Evolutionary conservation across 2,329 filamentous ascomycete genomes (phyloP), one percentile per base, ranked within the genome.

Genomic region (Aspergillus brasiliensis): DNA sequence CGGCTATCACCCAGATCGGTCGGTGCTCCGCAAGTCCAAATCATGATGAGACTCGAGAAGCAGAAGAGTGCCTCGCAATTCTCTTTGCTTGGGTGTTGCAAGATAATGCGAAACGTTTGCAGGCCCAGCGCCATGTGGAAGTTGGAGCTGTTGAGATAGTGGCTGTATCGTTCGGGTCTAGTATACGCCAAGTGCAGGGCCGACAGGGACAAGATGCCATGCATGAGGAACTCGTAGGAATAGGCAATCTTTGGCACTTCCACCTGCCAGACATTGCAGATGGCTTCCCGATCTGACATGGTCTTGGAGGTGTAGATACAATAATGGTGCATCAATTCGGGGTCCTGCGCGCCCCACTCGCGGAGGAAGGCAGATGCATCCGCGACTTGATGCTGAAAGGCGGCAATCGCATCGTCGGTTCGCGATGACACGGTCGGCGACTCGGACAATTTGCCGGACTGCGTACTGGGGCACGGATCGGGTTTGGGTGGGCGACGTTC

Each of bases 241-340:
- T 59, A 59, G 13, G 51, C 57, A 13, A 56, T 56, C n/a, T 56
- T 31, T 8, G 51, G 57, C 8, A 59, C 38, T 3, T 38, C 44
- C 2, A 51, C 27, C 44, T 59, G 57, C 57, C 51, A 59, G 8
- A 48, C 42, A 6, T 23, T 31, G 7, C 53, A 46, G 27, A 59
- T 59, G 1, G 56, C 49, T 2, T 58, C 57, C 31, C 64, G 53
- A 19, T 61, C 57, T 19, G 65, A 48, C 34, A 67, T 56, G 1
- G 62, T 66, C 8, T 63, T 63, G 34, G 71, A 74, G 28, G 73
- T 75, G 23, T 70, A 63, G 0, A 71, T 74, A n/a, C 73, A 76
- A 60, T 72, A 80, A 60, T 74, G 71, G 60, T 81, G 77, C 59
- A 81, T 75, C 15, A 80, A 63, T 60, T 80, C 77, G 8, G 51